These are phyloP conservation scores for Lignosus rhinocerotis DNA, from an alignment of 1,284 basidiomycete genomes.

Conservation along the genomic window DNA sequence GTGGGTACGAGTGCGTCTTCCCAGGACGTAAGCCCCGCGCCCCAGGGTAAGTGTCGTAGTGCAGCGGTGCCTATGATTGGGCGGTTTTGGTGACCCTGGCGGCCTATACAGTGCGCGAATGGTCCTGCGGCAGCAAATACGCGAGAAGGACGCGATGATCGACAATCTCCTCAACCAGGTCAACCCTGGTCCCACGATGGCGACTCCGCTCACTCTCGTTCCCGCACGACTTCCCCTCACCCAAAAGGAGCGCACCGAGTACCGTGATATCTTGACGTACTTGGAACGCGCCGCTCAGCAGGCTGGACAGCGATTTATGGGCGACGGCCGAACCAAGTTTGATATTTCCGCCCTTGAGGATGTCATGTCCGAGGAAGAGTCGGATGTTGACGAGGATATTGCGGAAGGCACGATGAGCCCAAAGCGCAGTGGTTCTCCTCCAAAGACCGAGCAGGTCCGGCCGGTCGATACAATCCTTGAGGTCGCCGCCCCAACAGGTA, in stretches of 20 bases:
- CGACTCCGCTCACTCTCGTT: constrained; percentile 33
- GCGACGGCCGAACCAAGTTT: constrained; percentile 26
- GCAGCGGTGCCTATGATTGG: background rate
- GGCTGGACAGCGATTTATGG: constrained; percentile 14
- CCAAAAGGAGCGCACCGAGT: constrained; percentile 28
- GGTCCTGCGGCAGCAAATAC: constrained; percentile 34
- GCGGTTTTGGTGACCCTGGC: background rate
- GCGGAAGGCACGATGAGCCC: constrained; percentile 9
- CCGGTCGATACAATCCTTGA: constrained; percentile 24
- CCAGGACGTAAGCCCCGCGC: constrained; percentile 38
- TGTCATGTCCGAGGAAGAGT: constrained; percentile 27
- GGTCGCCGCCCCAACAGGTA: constrained; percentile 30
- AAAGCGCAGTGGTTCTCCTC: constrained; percentile 6
- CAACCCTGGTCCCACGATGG: constrained; percentile 29
- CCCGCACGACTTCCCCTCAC: constrained; percentile 29
- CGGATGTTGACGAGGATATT: constrained; percentile 28
- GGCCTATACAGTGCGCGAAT: constrained; percentile 30
- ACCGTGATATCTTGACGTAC: constrained; percentile 33
- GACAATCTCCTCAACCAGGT: constrained; percentile 32
- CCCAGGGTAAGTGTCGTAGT: constrained; percentile 31
- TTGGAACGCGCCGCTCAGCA: constrained; percentile 29
- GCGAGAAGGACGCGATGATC: constrained; percentile 37
- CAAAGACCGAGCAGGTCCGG: constrained; percentile 3
- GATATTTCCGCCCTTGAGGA: constrained; percentile 35
- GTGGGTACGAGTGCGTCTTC: constrained; percentile 35